Percentiles rank a stretch among this genome's conserved stretches.
phyloP scores from a whole-genome alignment of 352 stramenopile species.

The Pythium sukuiense region DNA sequence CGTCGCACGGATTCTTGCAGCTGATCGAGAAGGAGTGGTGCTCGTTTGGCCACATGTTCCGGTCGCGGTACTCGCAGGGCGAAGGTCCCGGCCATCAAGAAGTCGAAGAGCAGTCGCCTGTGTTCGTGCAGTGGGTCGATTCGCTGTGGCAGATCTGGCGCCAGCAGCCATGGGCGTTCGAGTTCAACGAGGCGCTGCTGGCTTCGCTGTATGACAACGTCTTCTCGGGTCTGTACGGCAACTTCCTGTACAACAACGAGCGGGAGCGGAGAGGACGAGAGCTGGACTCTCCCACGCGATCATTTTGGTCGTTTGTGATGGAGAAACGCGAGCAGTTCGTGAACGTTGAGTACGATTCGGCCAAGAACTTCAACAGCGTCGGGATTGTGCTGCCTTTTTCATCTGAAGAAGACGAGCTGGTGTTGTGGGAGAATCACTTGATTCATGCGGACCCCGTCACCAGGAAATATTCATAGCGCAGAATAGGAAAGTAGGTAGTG shows the following conservation, averaged over 20 bases:
- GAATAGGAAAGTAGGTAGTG: conserved; percentile 22
- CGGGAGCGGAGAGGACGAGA: conserved; percentile 74
- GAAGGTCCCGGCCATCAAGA: conserved; percentile 92
- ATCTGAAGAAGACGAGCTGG: conserved; percentile 79
- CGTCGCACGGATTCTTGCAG: conserved; percentile 92
- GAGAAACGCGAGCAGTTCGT: conserved; percentile 65
- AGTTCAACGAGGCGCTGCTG: conserved; percentile 96
- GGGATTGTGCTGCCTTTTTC: conserved; percentile 78
- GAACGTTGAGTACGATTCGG: conserved; percentile 81
- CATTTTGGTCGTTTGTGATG: conserved; percentile 71
- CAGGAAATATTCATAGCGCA: conserved; percentile 70
- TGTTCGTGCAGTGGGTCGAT: conserved; percentile 99
- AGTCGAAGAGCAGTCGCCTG: conserved; percentile 96
- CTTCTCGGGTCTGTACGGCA: conserved; percentile 97
- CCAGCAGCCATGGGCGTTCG: conserved; percentile 96
- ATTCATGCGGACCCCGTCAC: conserved; percentile 82
- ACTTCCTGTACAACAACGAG: conserved; percentile 97
- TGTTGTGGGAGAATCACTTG: conserved; percentile 84
- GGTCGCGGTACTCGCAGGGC: conserved; percentile 94
- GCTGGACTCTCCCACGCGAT: conserved; percentile 54
- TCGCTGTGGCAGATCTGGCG: conserved; percentile 97
- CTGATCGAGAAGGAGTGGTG: conserved; percentile 99
- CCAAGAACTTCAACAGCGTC: conserved; percentile 87
- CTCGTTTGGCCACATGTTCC: conserved; percentile 99
- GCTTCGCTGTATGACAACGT: conserved; percentile 94